Evolutionary conservation across 108 stramenopile species (phyloP), one percentile per base, ranked within the genome.

Genomic region (Skeletonema tropicum): DNA sequence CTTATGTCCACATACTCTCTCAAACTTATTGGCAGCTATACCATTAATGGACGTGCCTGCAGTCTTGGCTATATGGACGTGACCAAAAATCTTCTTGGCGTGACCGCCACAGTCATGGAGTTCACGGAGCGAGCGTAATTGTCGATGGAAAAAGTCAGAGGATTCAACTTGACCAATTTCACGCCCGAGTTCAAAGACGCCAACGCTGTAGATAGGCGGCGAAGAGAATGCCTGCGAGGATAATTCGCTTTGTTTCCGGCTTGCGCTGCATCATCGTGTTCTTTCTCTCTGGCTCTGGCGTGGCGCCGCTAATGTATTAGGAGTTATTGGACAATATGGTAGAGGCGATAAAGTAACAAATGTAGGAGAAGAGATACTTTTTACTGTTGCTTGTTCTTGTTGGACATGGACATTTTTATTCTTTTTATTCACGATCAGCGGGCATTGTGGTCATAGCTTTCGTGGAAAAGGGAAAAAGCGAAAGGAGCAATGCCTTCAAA

Each of bases 31-130:
- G 7, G 79, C 74, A 29, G 70, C 10, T 13, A 57, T 31, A 6
- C 74, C 74, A 70, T 80, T 80, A 38, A 80, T 35, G 5, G 59
- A 60, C 11, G 42, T 70, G 14, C 79, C 79, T 0, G 49, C 79
- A 23, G 79, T 80, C 60, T 84, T 82, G 30, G 80, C 76, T 29
- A 82, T 74, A 35, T 87, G 83, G 0, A 87, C 12, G 45, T 85
- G 86, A 10, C 76, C 82, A 42, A 49, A 49, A 5, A 49, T 4
- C 6, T 17, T 17, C 48, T 49, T 49, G 48, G 48, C 48, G 17
- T 49, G 48, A 17, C 48, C 48, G 3, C 48, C 48, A 17, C 48
- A 49, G 6, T 49, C 48, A 1, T 49, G 3, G 19, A 49, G 48
- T 29, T 29, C 26, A 0, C 33, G 33, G 33, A 35, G 33, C 4